Evolutionary conservation across 2,329 filamentous ascomycete species (phyloP), one percentile per base, ranked within the genome.

Genomic region (Colletotrichum cuscutae): DNA sequence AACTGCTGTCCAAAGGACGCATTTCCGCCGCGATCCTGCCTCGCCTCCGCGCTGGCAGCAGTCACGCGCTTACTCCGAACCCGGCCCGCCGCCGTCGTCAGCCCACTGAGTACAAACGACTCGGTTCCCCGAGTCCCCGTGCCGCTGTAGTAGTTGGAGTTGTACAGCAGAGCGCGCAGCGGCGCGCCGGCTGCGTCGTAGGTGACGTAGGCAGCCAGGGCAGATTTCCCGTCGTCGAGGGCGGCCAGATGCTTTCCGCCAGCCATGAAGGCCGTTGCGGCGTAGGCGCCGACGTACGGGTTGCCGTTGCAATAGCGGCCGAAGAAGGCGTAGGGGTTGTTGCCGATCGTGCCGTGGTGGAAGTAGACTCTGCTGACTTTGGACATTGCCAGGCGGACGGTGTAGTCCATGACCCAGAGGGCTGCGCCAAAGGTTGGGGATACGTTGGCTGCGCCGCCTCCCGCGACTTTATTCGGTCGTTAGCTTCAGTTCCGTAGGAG

Each of bases 291-390:
- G 68, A 87, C 88, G 76, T 88, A 89, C 0, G 87, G 86, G 0
- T 85, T 82, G 0, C 86, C 86, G 81, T 87, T 88, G 54, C 78
- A 81, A 75, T 87, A 86, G 3, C 83, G 79, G 3, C 84, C 84
- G 82, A 83, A 87, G 80, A 83, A 86, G 77, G 84, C 86, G 76
- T 87, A 87, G 74, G 84, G 82, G 73, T 79, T 88, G 76, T 87
- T 86, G 4, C 86, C 86, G 9, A 89, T 83, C 0, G 87, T 89
- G 15, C 87, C 84, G 13, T 86, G 84, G 76, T 89, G 87, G 80
- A 88, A 89, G 74, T 87, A 88, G 0, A 46, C 37, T 12, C 69
- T 66, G 24, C 64, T 68, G 24, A 72, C 69, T 52, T 72, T 68
- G 19, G 69, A 72, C n/a, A 19, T 53, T 12, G 65, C 69, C 3